A percentile compares a stretch with the other conserved stretches of the same genome.
phyloP scores from a whole-genome alignment of 345 rosid species.

The Gossypium stocksii region DNA sequence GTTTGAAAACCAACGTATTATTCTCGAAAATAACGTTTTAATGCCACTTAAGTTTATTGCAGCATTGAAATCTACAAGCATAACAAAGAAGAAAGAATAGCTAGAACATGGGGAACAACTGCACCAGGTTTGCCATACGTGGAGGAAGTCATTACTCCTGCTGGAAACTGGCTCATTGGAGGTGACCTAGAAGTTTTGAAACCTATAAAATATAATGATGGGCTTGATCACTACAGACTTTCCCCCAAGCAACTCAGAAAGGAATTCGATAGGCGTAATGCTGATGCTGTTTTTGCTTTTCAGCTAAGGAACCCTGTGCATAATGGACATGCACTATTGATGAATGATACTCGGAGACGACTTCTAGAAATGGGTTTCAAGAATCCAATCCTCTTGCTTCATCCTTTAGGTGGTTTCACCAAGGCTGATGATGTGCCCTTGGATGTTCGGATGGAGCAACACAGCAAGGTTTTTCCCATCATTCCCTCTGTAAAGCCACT shows the following conservation, averaged over 20 bases:
- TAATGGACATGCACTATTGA: conserved; percentile 87
- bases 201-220: conserved; percentile 81
- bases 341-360: conserved; percentile 81
- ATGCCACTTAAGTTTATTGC: conserved; percentile 14
- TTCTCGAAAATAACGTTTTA: not conserved
- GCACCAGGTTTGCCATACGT: conserved; percentile 88
- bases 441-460: conserved; percentile 94
- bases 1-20: not conserved
- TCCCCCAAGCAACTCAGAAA: conserved; percentile 79
- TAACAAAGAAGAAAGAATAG: conserved; percentile 87
- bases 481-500: not conserved
- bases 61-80: conserved; percentile 90
- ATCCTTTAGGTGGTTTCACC: conserved; percentile 92
- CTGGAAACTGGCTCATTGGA: conserved; percentile 96
- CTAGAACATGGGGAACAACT: conserved; percentile 94
- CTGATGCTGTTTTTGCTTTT: conserved; percentile 97
- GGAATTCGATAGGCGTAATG: conserved; percentile 77
- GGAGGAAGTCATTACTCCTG: conserved; percentile 61
- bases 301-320: conserved; percentile 95
- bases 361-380: conserved; percentile 88
- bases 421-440: conserved; percentile 96
- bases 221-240: conserved; percentile 91
- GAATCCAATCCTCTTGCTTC: conserved; percentile 86
- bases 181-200: conserved; percentile 81
- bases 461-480: conserved; percentile 60